These are phyloP conservation scores for Viola odorata DNA, from an alignment of 345 rosid genomes.

Conservation along the genomic window DNA sequence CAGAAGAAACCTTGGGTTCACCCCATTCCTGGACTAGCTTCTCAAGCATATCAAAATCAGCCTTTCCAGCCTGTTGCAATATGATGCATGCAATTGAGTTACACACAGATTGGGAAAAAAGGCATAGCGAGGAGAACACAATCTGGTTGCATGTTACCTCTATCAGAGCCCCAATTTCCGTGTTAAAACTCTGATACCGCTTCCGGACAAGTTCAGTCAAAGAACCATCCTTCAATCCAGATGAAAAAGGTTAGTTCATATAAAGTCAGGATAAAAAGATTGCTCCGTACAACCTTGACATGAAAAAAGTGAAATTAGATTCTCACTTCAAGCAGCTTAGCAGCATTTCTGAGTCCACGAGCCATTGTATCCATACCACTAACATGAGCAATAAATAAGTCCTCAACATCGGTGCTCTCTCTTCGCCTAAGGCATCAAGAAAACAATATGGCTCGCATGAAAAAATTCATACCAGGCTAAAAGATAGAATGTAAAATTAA, in stretches of 20 bases:
- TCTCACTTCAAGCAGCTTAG: conserved; percentile 66
- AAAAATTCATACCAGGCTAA: not conserved
- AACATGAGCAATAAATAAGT: conserved; percentile 81
- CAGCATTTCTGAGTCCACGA: conserved; percentile 83
- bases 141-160: conserved; percentile 34
- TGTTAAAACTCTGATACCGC: conserved; percentile 70
- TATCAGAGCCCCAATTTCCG: conserved; percentile 54
- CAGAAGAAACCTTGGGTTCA: conserved; percentile 83
- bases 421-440: conserved; percentile 51
- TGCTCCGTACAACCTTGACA: not conserved
- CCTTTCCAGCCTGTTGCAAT: conserved; percentile 58
- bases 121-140: not conserved
- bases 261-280: conserved; percentile 1
- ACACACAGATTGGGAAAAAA: not conserved
- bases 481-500: not conserved
- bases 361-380: conserved; percentile 93
- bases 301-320: not conserved
- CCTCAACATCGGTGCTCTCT: conserved; percentile 95
- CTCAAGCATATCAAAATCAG: conserved; percentile 80
- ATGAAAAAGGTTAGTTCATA: not conserved
- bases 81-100: too few relatives aligned
- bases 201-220: conserved; percentile 57
- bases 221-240: conserved; percentile 54
- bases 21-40: conserved; percentile 82
- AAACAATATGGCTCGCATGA: not conserved